Base-by-base conservation (phyloP, 2,329 filamentous ascomycete genomes). In the Colletotrichum navitas region DNA sequence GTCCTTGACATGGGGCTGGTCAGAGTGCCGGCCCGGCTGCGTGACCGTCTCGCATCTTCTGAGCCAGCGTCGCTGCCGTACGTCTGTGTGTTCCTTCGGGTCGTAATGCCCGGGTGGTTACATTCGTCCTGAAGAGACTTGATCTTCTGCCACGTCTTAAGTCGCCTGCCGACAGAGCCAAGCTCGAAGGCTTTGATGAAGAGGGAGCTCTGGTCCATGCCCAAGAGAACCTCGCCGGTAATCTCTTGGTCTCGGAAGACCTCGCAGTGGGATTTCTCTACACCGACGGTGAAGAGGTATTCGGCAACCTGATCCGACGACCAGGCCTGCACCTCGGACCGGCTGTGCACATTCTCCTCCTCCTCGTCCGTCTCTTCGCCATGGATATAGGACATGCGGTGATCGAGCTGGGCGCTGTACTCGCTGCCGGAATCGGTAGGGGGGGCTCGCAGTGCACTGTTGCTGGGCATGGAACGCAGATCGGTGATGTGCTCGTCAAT, bases 401-500 rank as follows among this genome's bases (percentile, higher is more conserved):
- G 91, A 73, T 91, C 91, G 49, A 93, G 79, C 66, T 93, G 90
- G 72, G 90, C 93, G 81, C 94, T 97, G 81, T 97, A 97, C 79
- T 97, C 94, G 82, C 94, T 97, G 61, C 92, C 93, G 2, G 94
- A 97, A 80, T 97, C 94, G 74, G 90, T 94, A 54, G 86, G 82
- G 66, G 86, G 82, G 67, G 86, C 77, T 74, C 88, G 84, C 74
- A 91, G 80, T 43, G 79, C 81, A 34, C 89, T 87, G 72, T 84
- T 87, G 72, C 82, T 85, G 6, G 85, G 83, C 8, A 87, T 83
- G 24, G 87, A 88, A 73, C 88, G 85, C 74, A 98, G 89, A 79
- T 97, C 93, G 52, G 94, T 97, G 76, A 98, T 97, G 79, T 98
- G 95, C 82, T 98, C 95, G 80, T 98, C 92, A 77, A 98, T 98